These are phyloP conservation scores for Diplodia mutila DNA, from an alignment of 2,329 filamentous ascomycete genomes.

Conservation along the genomic window DNA sequence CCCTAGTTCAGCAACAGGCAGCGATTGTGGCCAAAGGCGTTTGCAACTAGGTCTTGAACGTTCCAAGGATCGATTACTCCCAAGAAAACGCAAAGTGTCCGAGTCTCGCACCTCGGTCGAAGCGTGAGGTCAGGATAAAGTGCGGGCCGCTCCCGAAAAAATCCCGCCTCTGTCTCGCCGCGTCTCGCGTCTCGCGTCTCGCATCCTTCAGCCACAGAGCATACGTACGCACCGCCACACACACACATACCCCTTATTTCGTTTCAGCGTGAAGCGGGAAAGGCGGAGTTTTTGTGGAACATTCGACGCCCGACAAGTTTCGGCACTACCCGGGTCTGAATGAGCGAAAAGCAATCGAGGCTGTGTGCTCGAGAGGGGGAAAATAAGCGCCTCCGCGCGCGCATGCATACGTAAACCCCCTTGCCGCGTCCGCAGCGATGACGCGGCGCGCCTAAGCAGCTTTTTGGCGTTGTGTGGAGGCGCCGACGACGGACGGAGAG, in stretches of 20 bases:
- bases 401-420: not conserved
- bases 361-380: too few relatives aligned
- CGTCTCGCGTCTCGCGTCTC: not conserved
- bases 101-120: not conserved
- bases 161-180: not conserved
- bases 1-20: too few relatives aligned
- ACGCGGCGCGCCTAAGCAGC: not conserved
- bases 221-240: not conserved
- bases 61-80: not conserved
- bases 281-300: not conserved
- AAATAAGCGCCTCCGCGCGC: too few relatives aligned
- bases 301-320: too few relatives aligned
- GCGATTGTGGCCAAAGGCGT: too few relatives aligned
- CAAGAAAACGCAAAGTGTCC: not conserved
- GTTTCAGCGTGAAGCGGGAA: not conserved
- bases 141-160: slow-evolving; percentile 15
- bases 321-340: too few relatives aligned
- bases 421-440: not conserved
- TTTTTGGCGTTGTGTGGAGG: not conserved
- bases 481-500: too few relatives aligned
- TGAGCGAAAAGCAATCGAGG: too few relatives aligned
- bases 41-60: not conserved
- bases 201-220: not conserved
- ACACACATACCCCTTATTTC: too few relatives aligned
- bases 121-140: slow-evolving; percentile 12